Evolutionary conservation across 1,284 basidiomycete species (phyloP).

Genomic region (Pseudozyma thailandica): DNA sequence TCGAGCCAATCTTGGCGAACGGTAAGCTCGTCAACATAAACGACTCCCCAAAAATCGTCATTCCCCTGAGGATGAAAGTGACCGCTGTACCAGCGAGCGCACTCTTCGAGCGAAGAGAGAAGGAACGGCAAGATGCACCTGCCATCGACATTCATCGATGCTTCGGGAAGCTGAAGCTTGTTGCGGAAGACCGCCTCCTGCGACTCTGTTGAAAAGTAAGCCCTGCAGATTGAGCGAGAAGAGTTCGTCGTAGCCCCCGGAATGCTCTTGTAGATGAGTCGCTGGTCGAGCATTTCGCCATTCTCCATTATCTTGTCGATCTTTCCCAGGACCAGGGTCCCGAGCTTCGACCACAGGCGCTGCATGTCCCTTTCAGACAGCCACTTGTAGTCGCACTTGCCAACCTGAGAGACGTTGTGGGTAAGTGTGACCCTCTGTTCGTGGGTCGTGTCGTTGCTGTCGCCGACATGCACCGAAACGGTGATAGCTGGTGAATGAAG

Average conservation of each 20-base stretch:
- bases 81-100: constrained; percentile 13
- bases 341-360: constrained; percentile 15
- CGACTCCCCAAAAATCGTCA: constrained; percentile 1
- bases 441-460: background rate
- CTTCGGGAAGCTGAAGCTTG: background rate
- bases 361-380: background rate
- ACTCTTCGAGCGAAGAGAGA: constrained; percentile 18
- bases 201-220: background rate
- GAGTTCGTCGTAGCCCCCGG: background rate
- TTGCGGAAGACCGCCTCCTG: constrained; percentile 14
- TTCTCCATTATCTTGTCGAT: constrained; percentile 8
- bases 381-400: constrained; percentile 5
- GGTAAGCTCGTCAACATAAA: constrained; percentile 2
- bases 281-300: constrained; percentile 18
- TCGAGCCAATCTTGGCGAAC: constrained; percentile 8
- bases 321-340: constrained; percentile 6
- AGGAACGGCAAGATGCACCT: constrained; percentile 8
- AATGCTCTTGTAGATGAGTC: constrained; percentile 25
- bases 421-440: background rate
- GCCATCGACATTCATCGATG: background rate
- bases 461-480: constrained; percentile 3
- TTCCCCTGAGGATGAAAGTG: background rate
- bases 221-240: constrained; percentile 9
- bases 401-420: background rate
- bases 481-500: background rate